These are phyloP conservation scores for Castanea crenata DNA, from an alignment of 306 rosid genomes.

Conservation along the genomic window DNA sequence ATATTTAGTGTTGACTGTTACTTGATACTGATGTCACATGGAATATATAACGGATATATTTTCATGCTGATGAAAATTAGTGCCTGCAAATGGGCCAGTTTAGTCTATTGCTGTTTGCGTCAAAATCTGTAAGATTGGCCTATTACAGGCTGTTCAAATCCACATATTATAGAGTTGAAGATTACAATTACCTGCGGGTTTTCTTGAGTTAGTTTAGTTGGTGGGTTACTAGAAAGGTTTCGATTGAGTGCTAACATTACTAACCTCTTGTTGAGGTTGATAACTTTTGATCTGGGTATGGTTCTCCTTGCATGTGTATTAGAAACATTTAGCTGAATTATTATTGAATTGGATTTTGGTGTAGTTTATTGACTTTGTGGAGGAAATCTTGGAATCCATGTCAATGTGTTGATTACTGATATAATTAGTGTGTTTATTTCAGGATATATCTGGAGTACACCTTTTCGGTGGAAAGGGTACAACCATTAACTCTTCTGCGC, in stretches of 20 bases:
- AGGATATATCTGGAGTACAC: conserved; percentile 77
- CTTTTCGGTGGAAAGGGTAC: conserved; percentile 77
- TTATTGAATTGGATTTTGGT: neutral
- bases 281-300: neutral
- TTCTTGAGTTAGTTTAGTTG: neutral
- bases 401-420: neutral
- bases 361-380: neutral
- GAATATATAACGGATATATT: too few species aligned
- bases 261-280: neutral
- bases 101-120: neutral
- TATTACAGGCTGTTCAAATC: neutral
- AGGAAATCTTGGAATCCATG: neutral
- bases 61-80: too few species aligned
- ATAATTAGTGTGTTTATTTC: conserved; percentile 19
- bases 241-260: neutral
- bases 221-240: neutral
- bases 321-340: neutral
- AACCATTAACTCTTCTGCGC: conserved; percentile 54
- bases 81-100: neutral
- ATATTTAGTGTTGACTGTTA: too few species aligned
- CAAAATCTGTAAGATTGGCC: neutral
- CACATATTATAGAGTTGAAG: neutral
- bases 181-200: neutral
- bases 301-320: neutral
- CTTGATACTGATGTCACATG: too few species aligned